These are phyloP conservation scores for Dictyostelium purpureum DNA, from an alignment of 78 protist genomes.

Conservation along the genomic window DNA sequence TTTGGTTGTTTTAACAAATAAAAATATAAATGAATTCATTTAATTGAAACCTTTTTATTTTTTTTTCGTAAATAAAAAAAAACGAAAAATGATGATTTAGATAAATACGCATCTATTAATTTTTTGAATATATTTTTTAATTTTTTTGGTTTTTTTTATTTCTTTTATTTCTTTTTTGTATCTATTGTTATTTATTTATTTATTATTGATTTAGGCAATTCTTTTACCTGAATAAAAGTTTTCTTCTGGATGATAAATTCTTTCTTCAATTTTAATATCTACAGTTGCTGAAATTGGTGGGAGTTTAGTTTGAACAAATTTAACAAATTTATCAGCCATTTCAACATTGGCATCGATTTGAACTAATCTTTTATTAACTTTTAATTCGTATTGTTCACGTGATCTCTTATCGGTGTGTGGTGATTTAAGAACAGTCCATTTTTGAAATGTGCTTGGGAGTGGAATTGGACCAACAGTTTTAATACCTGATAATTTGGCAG, in stretches of 20 bases:
- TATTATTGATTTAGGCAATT: slow-evolving; percentile 23
- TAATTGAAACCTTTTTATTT: neutral
- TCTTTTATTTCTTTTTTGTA: neutral
- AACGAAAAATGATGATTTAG: neutral
- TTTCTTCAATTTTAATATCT: slow-evolving; percentile 70
- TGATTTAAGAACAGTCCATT: slow-evolving; percentile 72
- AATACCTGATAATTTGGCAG: slow-evolving; percentile 67
- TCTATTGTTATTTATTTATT: neutral
- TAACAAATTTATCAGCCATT: slow-evolving; percentile 46
- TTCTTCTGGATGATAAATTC: slow-evolving; percentile 43
- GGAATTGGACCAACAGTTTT: slow-evolving; percentile 65
- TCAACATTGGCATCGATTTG: slow-evolving; percentile 69
- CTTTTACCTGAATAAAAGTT: slow-evolving; percentile 38
- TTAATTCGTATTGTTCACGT: slow-evolving; percentile 71
- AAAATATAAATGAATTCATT: no score
- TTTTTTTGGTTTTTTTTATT: neutral
- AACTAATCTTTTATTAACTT: slow-evolving; percentile 38
- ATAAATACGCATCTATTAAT: neutral
- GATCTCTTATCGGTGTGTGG: slow-evolving; percentile 76
- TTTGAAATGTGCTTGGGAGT: slow-evolving; percentile 17
- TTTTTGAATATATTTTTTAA: neutral
- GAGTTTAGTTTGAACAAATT: slow-evolving; percentile 52
- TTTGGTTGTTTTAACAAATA: no score
- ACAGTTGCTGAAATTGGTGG: slow-evolving; percentile 71
- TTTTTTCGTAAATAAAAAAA: neutral